phyloP scores from a whole-genome alignment of 2,329 filamentous ascomycete species.

The Fusarium zealandicum region DNA sequence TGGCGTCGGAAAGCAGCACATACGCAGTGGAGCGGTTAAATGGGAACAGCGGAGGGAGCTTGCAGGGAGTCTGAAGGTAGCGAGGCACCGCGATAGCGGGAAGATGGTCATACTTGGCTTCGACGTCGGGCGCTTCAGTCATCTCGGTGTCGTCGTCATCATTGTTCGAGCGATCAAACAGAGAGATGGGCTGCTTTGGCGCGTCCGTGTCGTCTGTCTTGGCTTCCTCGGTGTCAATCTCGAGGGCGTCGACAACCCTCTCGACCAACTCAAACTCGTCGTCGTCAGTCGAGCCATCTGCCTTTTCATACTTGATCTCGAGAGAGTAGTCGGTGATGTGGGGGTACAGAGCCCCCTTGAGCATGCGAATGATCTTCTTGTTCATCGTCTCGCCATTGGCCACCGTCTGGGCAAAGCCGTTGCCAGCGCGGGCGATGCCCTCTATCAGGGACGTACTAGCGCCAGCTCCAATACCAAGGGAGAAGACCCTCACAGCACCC shows the following conservation, averaged over 20 bases:
- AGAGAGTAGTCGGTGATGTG: slow-evolving; percentile 70
- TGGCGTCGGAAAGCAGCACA: slow-evolving; percentile 65
- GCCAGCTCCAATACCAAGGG: slow-evolving; percentile 59
- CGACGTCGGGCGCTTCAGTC: slow-evolving; percentile 26
- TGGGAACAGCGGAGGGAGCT: slow-evolving; percentile 70
- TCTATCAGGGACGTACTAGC: slow-evolving; percentile 63
- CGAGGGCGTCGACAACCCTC: slow-evolving; percentile 58
- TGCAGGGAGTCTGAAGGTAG: slow-evolving; percentile 68
- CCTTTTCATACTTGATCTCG: slow-evolving; percentile 64
- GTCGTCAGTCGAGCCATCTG: slow-evolving; percentile 33
- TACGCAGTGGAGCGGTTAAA: slow-evolving; percentile 72
- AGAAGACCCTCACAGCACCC: slow-evolving; percentile 59
- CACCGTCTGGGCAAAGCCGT: slow-evolving; percentile 69
- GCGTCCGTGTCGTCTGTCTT: slow-evolving; percentile 10
- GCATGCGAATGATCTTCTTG: slow-evolving; percentile 74
- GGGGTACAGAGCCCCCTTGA: slow-evolving; percentile 72
- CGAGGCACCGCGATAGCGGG: slow-evolving; percentile 61
- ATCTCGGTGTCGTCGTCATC: slow-evolving; percentile 50
- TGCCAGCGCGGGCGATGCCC: slow-evolving; percentile 61
- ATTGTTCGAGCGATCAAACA: slow-evolving; percentile 62
- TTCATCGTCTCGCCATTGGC: slow-evolving; percentile 70
- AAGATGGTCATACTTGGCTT: slow-evolving; percentile 57
- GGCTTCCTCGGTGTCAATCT: slow-evolving; percentile 42
- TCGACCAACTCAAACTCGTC: slow-evolving; percentile 71
- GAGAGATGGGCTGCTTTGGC: slow-evolving; percentile 58